phyloP scores from a whole-genome alignment of 2,329 filamentous ascomycete genomes.

The Chrysoporthe austroafricana region DNA sequence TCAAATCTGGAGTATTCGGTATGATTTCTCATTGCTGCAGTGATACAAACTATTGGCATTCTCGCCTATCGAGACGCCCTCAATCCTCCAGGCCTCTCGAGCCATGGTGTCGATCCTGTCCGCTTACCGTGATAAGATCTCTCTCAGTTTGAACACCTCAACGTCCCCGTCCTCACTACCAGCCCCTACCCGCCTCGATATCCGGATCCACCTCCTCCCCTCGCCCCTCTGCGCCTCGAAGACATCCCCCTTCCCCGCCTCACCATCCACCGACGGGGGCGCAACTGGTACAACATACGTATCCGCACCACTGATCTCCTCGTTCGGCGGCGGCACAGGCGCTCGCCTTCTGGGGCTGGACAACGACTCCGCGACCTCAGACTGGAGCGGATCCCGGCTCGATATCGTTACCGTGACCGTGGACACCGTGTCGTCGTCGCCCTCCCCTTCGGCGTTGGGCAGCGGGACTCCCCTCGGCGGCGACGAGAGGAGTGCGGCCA shows the following conservation, averaged over 20 bases:
- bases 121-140: slow-evolving; percentile 23
- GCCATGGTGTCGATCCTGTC: not conserved
- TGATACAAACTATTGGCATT: not conserved
- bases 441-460: not conserved
- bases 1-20: slow-evolving; percentile 3
- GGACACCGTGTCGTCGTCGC: not conserved
- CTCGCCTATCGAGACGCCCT: not conserved
- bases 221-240: slow-evolving; percentile 21
- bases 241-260: slow-evolving; percentile 1
- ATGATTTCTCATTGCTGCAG: slow-evolving; percentile 12
- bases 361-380: slow-evolving; percentile 21
- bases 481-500: slow-evolving; percentile 20
- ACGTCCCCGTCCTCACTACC: slow-evolving; percentile 4
- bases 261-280: not conserved
- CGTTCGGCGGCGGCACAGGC: slow-evolving; percentile 18
- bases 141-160: slow-evolving; percentile 22
- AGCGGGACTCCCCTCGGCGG: not conserved
- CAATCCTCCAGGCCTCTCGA: not conserved
- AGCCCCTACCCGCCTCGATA: slow-evolving; percentile 11
- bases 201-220: slow-evolving; percentile 24
- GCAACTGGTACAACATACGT: slow-evolving; percentile 14
- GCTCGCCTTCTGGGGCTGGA: slow-evolving; percentile 17
- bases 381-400: slow-evolving; percentile 16
- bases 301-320: slow-evolving; percentile 26
- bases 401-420: slow-evolving; percentile 19